Conservation (phyloP, 768 basidiomycete genomes). For the Pisolithus sp. region DNA sequence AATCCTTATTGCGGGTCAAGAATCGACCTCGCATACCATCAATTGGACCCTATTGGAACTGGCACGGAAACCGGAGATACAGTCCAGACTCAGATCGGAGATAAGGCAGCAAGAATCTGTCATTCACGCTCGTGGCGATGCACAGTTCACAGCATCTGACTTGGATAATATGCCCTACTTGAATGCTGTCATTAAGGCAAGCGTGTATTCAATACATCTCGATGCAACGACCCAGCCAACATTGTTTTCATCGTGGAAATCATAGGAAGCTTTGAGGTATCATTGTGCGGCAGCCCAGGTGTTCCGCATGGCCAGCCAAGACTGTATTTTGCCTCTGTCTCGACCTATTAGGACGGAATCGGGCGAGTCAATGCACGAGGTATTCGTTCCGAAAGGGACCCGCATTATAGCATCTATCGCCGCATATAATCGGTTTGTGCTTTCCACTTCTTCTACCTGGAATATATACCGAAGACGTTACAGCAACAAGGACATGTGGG, state of each 20-base stretch:
- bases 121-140: constrained; percentile 32
- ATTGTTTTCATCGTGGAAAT: neutral
- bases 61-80: constrained; percentile 49
- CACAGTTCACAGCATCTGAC: constrained; percentile 35
- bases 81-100: constrained; percentile 57
- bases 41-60: constrained; percentile 63
- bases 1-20: constrained; percentile 47
- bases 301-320: constrained; percentile 43
- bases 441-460: neutral
- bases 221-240: neutral
- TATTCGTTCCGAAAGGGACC: constrained; percentile 46
- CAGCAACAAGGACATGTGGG: constrained; percentile 26
- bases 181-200: constrained; percentile 40
- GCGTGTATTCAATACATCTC: neutral
- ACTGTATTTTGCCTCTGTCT: constrained; percentile 56
- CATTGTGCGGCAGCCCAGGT: constrained; percentile 50
- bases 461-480: neutral
- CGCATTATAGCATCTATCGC: constrained; percentile 48
- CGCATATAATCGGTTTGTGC: constrained; percentile 45
- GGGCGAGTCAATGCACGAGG: constrained; percentile 36
- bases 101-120: constrained; percentile 22
- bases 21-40: constrained; percentile 53
- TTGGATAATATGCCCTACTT: constrained; percentile 47
- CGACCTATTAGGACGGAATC: constrained; percentile 41
- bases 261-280: constrained; percentile 41